Evolutionary conservation across 768 basidiomycete species (phyloP), one percentile per base, ranked within the genome.

Genomic region (Lepiota venenata): DNA sequence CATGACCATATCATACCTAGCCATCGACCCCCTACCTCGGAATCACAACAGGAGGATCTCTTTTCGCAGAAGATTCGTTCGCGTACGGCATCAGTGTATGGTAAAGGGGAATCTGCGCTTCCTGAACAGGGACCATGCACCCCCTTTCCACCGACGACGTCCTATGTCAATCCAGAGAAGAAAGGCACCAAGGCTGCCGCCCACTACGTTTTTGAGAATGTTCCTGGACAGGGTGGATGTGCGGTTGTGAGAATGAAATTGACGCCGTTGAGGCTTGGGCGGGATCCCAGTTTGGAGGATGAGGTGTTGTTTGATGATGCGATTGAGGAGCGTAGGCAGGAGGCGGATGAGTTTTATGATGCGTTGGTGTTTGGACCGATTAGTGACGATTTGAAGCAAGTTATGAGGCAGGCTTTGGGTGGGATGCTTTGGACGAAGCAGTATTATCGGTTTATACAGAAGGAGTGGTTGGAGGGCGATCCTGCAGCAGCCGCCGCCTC

Each of bases 341-440:
- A 99, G 67, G 93, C 94, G 5, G 93, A 98, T 66, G 97, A 99
- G 71, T 99, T 99, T 66, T 99, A 98, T 69, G 76, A 79, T 38
- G 77, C 81, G 4, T 78, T 98, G 50, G 84, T 85, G 38, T 79
- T 85, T 59, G 93, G 93, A 3, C 84, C 90, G 12, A 86, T 96
- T 64, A 91, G 83, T 63, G 93, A 97, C 55, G 97, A 99, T 71
- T 73, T 98, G 62, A 87, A 85, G 67, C 95, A 96, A 69, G 89
- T 99, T 60, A 97, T 92, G 92, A 78, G 97, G 58, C 97, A 98
- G 71, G 97, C 95, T 18, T 72, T 99, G 46, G 85, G 85, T 18
- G 97, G 97, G 10, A 98, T 99, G 97, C 73, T 99, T 49, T 98
- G 97, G 96, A 93, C 91, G 43, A 99, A 98, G 74, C 97, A 98